Evolutionary conservation across 192 early-diverging fungal genomes (phyloP).

Genomic region (Jimgerdemannia flammicorona): DNA sequence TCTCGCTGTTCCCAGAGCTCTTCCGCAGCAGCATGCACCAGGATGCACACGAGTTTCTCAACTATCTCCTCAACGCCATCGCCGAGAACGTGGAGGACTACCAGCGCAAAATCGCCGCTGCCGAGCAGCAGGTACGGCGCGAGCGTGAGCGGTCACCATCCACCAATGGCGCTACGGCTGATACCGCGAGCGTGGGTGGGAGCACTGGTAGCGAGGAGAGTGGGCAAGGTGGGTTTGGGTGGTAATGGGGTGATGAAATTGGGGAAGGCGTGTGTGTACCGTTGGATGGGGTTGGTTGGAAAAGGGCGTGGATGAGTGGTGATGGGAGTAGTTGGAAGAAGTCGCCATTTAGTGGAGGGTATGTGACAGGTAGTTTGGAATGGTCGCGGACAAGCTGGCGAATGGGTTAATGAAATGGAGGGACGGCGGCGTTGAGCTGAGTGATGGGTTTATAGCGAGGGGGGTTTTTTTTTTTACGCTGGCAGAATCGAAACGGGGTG

Average conservation of each 20-base stretch:
- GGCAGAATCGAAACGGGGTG: no score
- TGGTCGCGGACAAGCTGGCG: no score
- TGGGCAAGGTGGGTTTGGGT: neutral
- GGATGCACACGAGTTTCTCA: constrained; percentile 98
- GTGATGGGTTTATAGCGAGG: no score
- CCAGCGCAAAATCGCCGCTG: constrained; percentile 42
- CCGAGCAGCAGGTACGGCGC: constrained; percentile 8
- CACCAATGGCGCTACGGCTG: constrained; percentile 7
- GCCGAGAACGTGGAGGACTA: constrained; percentile 79
- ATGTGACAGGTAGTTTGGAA: no score
- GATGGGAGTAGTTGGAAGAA: no score
- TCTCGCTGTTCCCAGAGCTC: constrained; percentile 53
- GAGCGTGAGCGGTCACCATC: constrained; percentile 21
- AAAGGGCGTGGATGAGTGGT: no score
- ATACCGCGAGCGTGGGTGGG: neutral
- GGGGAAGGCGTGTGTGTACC: neutral
- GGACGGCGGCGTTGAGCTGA: no score
- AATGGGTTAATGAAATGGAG: no score
- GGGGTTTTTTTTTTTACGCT: neutral
- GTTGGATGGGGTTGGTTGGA: neutral
- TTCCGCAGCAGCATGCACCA: constrained; percentile 95
- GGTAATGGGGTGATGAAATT: no score
- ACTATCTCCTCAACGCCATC: constrained; percentile 90
- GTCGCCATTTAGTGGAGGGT: no score
- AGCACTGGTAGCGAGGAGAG: constrained; percentile 14